phyloP scores from a whole-genome alignment of 1,139 yeast genomes.

The Groenewaldozyma auringiensis region DNA sequence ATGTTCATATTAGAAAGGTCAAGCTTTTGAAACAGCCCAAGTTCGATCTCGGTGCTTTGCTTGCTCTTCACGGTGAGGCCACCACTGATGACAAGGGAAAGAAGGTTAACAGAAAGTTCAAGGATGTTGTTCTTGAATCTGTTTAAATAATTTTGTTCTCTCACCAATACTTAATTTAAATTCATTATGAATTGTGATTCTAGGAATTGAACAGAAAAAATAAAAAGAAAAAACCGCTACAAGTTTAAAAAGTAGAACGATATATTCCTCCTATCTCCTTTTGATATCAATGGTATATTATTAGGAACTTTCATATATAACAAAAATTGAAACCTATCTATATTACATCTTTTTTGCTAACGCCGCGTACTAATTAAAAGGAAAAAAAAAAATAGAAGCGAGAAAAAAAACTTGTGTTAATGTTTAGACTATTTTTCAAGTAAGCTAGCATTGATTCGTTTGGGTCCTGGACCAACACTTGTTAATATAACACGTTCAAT shows the following conservation, averaged over 20 bases:
- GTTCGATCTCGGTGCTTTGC: constrained; percentile 81
- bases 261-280: no score
- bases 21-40: constrained; percentile 87
- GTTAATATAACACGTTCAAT: constrained; percentile 79
- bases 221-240: background rate
- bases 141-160: constrained; percentile 51
- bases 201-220: background rate
- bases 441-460: constrained; percentile 2
- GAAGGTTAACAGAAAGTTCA: constrained; percentile 81
- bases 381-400: no score
- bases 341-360: background rate
- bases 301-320: background rate
- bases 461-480: constrained; percentile 80
- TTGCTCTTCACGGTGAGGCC: constrained; percentile 87
- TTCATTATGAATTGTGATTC: background rate
- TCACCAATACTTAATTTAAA: background rate
- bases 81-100: constrained; percentile 77
- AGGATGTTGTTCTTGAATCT: constrained; percentile 83
- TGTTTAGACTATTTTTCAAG: no score
- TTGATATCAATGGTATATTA: background rate
- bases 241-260: background rate
- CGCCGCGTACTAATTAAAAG: no score
- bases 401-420: no score
- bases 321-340: background rate
- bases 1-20: constrained; percentile 88